Conservation (phyloP, 805 yeast species). For the Candida khao-thaluensis region DNA sequence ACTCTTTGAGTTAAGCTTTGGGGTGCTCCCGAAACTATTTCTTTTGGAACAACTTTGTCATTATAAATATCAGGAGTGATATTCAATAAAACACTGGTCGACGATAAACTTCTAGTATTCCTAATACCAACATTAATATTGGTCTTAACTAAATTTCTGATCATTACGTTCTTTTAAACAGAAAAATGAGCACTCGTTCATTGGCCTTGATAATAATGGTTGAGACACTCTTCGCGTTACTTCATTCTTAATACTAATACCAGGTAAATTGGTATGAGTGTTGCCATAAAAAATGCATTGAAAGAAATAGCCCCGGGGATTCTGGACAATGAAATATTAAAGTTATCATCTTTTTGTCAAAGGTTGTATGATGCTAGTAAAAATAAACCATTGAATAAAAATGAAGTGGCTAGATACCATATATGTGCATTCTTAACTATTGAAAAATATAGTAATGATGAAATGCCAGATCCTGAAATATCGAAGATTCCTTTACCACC, state of each 20-base stretch:
- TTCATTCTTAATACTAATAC: too few relatives aligned
- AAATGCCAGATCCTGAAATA: conserved; percentile 43
- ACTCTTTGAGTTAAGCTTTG: conserved; percentile 61
- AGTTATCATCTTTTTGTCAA: conserved; percentile 33
- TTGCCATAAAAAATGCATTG: conserved; percentile 33
- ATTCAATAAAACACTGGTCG: neutral
- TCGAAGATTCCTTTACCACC: conserved; percentile 61
- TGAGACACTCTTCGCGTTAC: neutral
- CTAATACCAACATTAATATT: conserved; percentile 3
- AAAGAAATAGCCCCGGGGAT: conserved; percentile 52
- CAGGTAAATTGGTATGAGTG: conserved; percentile 12
- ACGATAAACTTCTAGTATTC: conserved; percentile 1
- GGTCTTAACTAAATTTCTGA: conserved; percentile 4
- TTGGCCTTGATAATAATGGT: conserved; percentile 2
- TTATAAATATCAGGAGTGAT: conserved; percentile 23
- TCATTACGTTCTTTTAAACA: conserved; percentile 1
- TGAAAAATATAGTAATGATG: conserved; percentile 39
- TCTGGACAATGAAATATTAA: conserved; percentile 34
- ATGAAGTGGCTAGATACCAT: conserved; percentile 67
- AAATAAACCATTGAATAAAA: conserved; percentile 48
- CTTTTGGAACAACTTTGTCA: conserved; percentile 36
- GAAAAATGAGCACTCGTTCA: conserved; percentile 7
- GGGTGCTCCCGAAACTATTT: conserved; percentile 77
- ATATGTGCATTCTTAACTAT: conserved; percentile 64
- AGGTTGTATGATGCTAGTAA: conserved; percentile 52